Conservation (phyloP, 495 filamentous ascomycete species). For the Terfezia boudieri region DNA sequence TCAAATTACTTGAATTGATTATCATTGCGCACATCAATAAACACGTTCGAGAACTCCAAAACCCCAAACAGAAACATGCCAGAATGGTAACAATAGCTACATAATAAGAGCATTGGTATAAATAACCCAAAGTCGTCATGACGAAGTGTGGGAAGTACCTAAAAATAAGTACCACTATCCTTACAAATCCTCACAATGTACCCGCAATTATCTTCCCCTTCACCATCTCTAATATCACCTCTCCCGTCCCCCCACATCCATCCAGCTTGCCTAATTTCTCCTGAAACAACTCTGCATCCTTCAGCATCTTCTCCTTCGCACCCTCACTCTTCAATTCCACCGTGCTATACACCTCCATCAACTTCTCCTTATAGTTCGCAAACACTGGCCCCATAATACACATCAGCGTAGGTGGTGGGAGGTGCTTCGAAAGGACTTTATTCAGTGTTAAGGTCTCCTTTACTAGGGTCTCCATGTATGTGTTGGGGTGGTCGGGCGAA, state of each 20-base stretch:
- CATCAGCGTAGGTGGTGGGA: conserved; percentile 52
- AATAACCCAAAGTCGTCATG: too few species aligned
- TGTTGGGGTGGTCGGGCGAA: conserved; percentile 25
- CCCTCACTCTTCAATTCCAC: conserved; percentile 40
- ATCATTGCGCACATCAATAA: too few species aligned
- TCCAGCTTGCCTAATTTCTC: conserved; percentile 53
- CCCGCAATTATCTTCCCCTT: conserved; percentile 32
- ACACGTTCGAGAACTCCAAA: too few species aligned
- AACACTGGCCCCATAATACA: conserved; percentile 89
- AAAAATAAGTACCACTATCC: too few species aligned
- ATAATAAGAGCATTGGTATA: too few species aligned
- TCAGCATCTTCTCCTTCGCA: conserved; percentile 52
- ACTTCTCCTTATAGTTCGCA: conserved; percentile 60
- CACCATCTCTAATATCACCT: conserved; percentile 44
- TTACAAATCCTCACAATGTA: not conserved
- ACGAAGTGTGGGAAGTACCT: too few species aligned
- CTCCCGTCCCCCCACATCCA: conserved; percentile 49
- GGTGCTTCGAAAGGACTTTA: conserved; percentile 63
- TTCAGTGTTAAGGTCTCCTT: conserved; percentile 79
- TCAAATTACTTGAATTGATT: too few species aligned
- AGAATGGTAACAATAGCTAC: too few species aligned
- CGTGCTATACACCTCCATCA: conserved; percentile 50
- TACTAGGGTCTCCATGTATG: conserved; percentile 78
- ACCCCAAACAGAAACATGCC: too few species aligned
- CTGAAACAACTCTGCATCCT: conserved; percentile 59